Conservation (phyloP, 1,139 yeast species). For the Candida labiduridarum region DNA sequence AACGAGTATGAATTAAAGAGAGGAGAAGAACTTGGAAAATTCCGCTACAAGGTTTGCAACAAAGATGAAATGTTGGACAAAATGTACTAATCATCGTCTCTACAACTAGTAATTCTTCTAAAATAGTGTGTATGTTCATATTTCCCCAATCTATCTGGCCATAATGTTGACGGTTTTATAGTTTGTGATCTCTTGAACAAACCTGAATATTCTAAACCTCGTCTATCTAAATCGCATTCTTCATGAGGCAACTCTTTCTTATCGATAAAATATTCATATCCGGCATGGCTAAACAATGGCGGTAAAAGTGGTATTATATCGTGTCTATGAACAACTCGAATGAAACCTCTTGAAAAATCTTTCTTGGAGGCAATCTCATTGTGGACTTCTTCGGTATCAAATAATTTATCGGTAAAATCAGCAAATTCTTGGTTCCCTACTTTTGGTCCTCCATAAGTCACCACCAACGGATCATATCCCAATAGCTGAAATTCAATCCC, state of each 20-base stretch:
- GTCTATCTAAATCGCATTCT: constrained; percentile 34
- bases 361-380: constrained; percentile 12
- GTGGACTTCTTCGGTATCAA: constrained; percentile 34
- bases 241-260: constrained; percentile 50
- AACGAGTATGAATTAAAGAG: constrained; percentile 52
- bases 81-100: constrained; percentile 12
- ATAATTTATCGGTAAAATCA: constrained; percentile 53
- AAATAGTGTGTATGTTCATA: constrained; percentile 40
- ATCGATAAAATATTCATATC: constrained; percentile 50
- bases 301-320: constrained; percentile 65
- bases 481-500: constrained; percentile 59
- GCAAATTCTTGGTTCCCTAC: constrained; percentile 57
- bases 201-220: constrained; percentile 15
- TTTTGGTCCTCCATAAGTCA: constrained; percentile 64
- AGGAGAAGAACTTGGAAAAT: constrained; percentile 53
- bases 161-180: constrained; percentile 17
- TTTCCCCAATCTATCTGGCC: constrained; percentile 30
- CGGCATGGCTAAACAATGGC: constrained; percentile 52
- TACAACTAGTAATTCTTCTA: constrained; percentile 37
- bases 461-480: constrained; percentile 54
- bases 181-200: constrained; percentile 9
- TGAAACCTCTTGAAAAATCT: constrained; percentile 32
- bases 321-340: constrained; percentile 56
- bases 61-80: constrained; percentile 51
- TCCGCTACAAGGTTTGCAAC: constrained; percentile 58